phyloP scores from a whole-genome alignment of 495 filamentous ascomycete species.

The Apiosordaria backusii region DNA sequence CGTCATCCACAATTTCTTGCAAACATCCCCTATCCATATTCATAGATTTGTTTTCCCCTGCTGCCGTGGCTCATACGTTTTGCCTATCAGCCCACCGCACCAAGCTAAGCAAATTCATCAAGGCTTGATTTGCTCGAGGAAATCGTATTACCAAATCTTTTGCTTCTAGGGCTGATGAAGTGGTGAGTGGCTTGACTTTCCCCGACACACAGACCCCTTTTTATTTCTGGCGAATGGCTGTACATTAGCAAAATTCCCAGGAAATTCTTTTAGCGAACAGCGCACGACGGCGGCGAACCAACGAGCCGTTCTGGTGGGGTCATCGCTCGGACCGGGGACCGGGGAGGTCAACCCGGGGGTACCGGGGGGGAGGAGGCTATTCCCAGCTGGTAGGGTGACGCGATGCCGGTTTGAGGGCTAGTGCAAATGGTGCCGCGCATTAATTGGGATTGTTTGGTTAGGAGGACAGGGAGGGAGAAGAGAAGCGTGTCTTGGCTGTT shows the following conservation, averaged over 20 bases:
- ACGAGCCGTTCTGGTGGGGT: background rate
- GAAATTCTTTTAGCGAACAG: background rate
- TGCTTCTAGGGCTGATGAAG: background rate
- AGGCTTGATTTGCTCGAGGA: no score
- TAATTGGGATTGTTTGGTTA: background rate
- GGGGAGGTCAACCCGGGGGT: background rate
- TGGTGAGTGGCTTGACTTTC: background rate
- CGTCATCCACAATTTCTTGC: no score
- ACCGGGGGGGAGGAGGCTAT: background rate
- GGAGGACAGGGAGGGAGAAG: background rate
- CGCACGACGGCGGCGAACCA: no score
- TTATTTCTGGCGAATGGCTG: no score
- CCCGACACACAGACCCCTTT: background rate
- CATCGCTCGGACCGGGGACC: background rate
- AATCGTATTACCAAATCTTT: background rate
- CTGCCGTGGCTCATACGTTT: background rate
- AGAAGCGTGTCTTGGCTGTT: no score
- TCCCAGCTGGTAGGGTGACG: no score
- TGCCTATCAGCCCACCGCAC: background rate
- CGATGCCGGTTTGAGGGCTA: no score
- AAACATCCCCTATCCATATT: no score
- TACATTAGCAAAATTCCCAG: background rate
- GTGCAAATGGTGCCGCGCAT: background rate
- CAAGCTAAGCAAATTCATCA: no score
- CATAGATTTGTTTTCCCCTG: no score